Percentiles rank a stretch among this genome's conserved stretches.
Conservation (phyloP, 495 filamentous ascomycete genomes). For the Pseudomonodictys pantanalensis region DNA sequence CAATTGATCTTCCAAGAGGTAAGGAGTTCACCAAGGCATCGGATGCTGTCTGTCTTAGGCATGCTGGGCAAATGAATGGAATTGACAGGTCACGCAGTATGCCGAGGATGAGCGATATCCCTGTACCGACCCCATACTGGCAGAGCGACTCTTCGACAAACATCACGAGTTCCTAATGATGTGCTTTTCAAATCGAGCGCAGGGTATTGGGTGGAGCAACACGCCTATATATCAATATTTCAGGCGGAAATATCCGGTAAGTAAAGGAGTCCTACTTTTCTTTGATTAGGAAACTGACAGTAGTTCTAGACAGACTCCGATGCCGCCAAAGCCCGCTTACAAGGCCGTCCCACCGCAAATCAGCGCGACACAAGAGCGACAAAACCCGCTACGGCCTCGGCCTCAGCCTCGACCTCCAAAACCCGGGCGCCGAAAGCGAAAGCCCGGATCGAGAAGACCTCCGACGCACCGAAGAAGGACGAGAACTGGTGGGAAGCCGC, state of each 20-base stretch:
- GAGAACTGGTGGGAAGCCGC: constrained; percentile 35
- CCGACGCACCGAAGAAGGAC: constrained; percentile 29
- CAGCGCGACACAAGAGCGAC: neutral
- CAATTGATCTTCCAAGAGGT: constrained; percentile 38
- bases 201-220: constrained; percentile 54
- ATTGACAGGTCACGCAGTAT: no score
- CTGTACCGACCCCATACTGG: constrained; percentile 45
- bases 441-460: constrained; percentile 9
- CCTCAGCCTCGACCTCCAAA: neutral
- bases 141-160: constrained; percentile 51
- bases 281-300: neutral
- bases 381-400: neutral
- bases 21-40: neutral
- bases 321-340: constrained; percentile 6
- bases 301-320: constrained; percentile 13
- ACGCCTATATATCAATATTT: constrained; percentile 55
- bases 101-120: constrained; percentile 24
- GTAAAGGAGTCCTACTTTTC: no score
- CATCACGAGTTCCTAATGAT: constrained; percentile 56
- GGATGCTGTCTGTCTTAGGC: constrained; percentile 6
- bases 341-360: neutral
- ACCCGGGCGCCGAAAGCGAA: neutral
- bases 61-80: no score
- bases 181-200: constrained; percentile 56
- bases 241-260: constrained; percentile 49